Evolutionary conservation across 2,329 filamentous ascomycete genomes (phyloP).

Genomic region (Podosphaera xanthii): DNA sequence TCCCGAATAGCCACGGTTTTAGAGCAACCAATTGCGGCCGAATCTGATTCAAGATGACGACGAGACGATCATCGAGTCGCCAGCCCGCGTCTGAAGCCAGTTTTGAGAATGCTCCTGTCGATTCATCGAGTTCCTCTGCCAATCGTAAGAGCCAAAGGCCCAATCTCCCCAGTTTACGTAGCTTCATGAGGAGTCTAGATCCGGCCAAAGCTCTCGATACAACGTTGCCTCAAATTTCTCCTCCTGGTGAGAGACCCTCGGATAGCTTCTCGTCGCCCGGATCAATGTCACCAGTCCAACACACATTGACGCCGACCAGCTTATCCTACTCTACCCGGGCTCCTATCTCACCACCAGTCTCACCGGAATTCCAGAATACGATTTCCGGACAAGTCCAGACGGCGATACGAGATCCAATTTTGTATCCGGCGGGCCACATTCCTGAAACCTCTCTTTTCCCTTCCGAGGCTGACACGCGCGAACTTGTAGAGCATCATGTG

Average conservation of each 20-base stretch:
- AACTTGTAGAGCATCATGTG: slow-evolving; percentile 24
- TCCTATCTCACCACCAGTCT: slow-evolving; percentile 34
- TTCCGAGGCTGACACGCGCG: slow-evolving; percentile 21
- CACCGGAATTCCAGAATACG: slow-evolving; percentile 21
- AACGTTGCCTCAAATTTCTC: slow-evolving; percentile 13
- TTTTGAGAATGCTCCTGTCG: slow-evolving; percentile 4
- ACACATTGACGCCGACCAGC: slow-evolving; percentile 14
- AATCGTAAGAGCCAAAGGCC: slow-evolving; percentile 7
- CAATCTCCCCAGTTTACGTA: slow-evolving; percentile 10
- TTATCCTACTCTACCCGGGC: slow-evolving; percentile 18
- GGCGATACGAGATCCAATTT: slow-evolving; percentile 27
- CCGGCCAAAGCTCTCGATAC: slow-evolving; percentile 8
- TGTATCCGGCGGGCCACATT: slow-evolving; percentile 21
- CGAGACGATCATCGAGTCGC: slow-evolving; percentile 3
- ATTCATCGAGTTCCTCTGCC: slow-evolving; percentile 5
- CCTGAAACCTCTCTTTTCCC: slow-evolving; percentile 27
- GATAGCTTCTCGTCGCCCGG: background rate
- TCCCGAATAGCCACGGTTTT: slow-evolving; percentile 3
- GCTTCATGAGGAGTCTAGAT: slow-evolving; percentile 5
- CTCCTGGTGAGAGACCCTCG: slow-evolving; percentile 5
- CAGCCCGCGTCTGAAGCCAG: slow-evolving; percentile 3
- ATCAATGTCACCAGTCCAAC: slow-evolving; percentile 1
- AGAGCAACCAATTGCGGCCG: slow-evolving; percentile 13
- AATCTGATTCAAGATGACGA: slow-evolving; percentile 6
- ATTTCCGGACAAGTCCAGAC: slow-evolving; percentile 13